Evolutionary conservation across 1,284 basidiomycete genomes (phyloP), one percentile per base, ranked within the genome.

Genomic region (Coniferiporia sulphurascens): DNA sequence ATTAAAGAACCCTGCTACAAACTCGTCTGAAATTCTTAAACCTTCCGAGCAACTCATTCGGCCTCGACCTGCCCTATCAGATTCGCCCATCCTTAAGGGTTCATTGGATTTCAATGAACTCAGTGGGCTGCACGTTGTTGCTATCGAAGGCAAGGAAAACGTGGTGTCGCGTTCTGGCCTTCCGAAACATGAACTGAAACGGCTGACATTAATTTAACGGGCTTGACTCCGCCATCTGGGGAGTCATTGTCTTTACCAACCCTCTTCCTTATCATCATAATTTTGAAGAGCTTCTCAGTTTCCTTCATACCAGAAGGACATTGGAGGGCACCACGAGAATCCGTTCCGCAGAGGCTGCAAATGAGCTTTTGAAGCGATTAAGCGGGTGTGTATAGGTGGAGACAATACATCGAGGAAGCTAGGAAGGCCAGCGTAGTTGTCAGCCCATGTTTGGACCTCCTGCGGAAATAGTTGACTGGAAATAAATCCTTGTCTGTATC

Each of bases 321-420:
- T 60, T 65, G 22, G 69, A 70, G 41, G 82, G 76, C 3, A 61
- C 64, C 13, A 1, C 32, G 12, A 69, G 68, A 21, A 72, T 78
- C 7, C 67, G 72, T 5, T 75, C 81, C 36, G 75, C 78, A 9
- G 63, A 45, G 7, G 65, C 85, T 17, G 76, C 73, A 1, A 0
- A 67, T 4, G 71, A 71, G 17, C 68, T 85, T 1, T 50, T 70
- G 15, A 69, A 71, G 35, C 4, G 71, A 76, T 55, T 67, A 71
- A 12, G 78, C 74, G 0, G 78, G 78, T 12, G 75, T 76, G 35
- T 62, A 67, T 1, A 74, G 65, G 45, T 84, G 84, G 65, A 74
- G 70, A 51, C 69, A 78, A 32, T 85, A 82, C 62, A 65, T 71
- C 8, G 66, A 67, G 12, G 61, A 79, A 27, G 84, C 84, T 12